Evolutionary conservation across 805 yeast genomes (phyloP), one percentile per base, ranked within the genome.

Genomic region (Debaryomyces castellii): DNA sequence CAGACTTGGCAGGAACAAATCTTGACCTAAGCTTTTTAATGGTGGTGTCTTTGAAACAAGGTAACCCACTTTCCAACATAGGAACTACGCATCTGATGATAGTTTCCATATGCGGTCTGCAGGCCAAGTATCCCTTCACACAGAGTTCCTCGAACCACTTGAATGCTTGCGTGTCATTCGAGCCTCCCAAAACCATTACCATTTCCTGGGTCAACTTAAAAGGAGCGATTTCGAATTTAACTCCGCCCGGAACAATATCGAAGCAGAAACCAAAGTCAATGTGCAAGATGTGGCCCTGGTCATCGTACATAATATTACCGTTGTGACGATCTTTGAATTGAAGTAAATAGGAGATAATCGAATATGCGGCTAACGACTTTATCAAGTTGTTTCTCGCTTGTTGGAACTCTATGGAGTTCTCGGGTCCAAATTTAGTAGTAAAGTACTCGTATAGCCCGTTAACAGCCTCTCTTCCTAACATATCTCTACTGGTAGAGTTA

Each of bases 211-310:
- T 94, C 52, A 94, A 78, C 63, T 94, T 94, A 75, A 94, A 94
- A 10, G 99, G 98, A 1, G 96, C 96, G n/a, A 89, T 96, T 59
- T 94, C 99, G 62, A 94, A 95, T 59, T 85, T 89, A 40, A 94
- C 97, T 28, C 99, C 99, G 53, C 99, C 99, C 8, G 99, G 99
- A 27, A 89, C 97, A 64, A 94, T 94, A 69, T 94, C 99, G 63
- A 94, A 95, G 58, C 97, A 91, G 77, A 94, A 94, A 3, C 99
- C 99, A 71, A 94, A 94, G 69, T 94, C 99, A 66, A 95, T 89
- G 66, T 94, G 99, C 51, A 95, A 71, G 50, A 95, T 81, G 62
- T 94, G 97, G 4, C 99, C 99, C 58, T 88, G 86, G 49, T 85
- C 89, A 62, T 94, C 99, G 60, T 94, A 89, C 88, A 94, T 85